phyloP scores from a whole-genome alignment of 441 rosid species.

The Breynia disticha region DNA sequence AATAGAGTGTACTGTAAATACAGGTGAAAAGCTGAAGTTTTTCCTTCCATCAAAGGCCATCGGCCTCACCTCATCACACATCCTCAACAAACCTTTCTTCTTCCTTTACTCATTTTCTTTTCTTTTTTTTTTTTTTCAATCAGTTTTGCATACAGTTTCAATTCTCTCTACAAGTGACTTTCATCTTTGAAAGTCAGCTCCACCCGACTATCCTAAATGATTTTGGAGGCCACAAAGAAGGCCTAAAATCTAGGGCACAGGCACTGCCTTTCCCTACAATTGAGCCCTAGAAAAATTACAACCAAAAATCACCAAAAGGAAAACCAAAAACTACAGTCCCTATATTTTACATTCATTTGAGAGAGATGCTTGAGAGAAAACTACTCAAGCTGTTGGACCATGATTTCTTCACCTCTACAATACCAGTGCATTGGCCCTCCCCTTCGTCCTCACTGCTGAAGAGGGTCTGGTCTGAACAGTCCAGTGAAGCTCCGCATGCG shows the following conservation, averaged over 20 bases:
- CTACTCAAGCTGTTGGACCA: constrained; percentile 38
- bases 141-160: constrained; percentile 17
- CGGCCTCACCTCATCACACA: constrained; percentile 30
- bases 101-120: not conserved
- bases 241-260: constrained; percentile 27
- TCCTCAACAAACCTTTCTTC: constrained; percentile 10
- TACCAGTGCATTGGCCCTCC: constrained; percentile 83
- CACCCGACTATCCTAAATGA: constrained; percentile 22
- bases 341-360: constrained; percentile 48
- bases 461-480: constrained; percentile 93
- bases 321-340: constrained; percentile 29
- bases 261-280: constrained; percentile 37
- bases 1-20: too few relatives aligned
- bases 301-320: constrained; percentile 11
- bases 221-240: constrained; percentile 23
- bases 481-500: constrained; percentile 94
- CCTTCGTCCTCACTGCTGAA: constrained; percentile 74
- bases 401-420: constrained; percentile 48
- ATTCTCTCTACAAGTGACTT: constrained; percentile 42
- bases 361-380: constrained; percentile 34
- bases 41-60: constrained; percentile 32
- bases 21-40: not conserved
- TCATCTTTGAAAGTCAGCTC: constrained; percentile 35
- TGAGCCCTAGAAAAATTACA: constrained; percentile 39
- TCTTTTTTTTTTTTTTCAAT: not conserved